Percentiles rank a stretch among this genome's conserved stretches.
These are phyloP conservation scores for Cytospora leucostoma DNA, from an alignment of 2,329 filamentous ascomycete genomes.

Conservation along the genomic window DNA sequence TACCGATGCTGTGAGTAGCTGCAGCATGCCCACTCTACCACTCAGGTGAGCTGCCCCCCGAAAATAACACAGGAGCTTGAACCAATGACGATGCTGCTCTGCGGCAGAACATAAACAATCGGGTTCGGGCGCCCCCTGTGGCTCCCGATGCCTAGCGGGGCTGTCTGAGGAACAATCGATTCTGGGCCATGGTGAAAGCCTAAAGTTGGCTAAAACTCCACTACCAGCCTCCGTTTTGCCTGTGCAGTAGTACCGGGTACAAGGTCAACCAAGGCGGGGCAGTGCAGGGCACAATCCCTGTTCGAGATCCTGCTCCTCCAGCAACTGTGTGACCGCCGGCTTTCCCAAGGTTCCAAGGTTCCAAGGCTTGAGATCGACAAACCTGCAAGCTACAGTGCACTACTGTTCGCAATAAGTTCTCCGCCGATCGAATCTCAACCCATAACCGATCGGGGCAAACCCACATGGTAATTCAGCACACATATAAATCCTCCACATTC, in stretches of 20 bases:
- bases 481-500: neutral
- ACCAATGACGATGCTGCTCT: slow-evolving; percentile 17
- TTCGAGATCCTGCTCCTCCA: neutral
- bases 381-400: neutral
- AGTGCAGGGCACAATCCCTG: neutral
- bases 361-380: neutral
- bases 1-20: slow-evolving; percentile 7
- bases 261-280: neutral
- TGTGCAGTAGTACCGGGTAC: neutral
- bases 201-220: slow-evolving; percentile 17
- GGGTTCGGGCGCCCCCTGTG: slow-evolving; percentile 13
- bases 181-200: slow-evolving; percentile 11
- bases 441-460: neutral
- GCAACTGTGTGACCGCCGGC: neutral
- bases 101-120: slow-evolving; percentile 19
- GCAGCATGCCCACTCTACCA: slow-evolving; percentile 5
- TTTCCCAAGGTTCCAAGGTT: neutral
- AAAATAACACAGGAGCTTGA: slow-evolving; percentile 9
- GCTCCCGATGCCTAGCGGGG: slow-evolving; percentile 4
- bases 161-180: slow-evolving; percentile 4
- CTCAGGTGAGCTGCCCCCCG: slow-evolving; percentile 6
- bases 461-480: neutral
- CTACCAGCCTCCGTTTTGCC: slow-evolving; percentile 19
- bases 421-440: neutral
- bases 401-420: neutral